Evolutionary conservation across 148 eudicot genomes (phyloP), one percentile per base, ranked within the genome.

Genomic region (Mesembryanthemum crystallinum): DNA sequence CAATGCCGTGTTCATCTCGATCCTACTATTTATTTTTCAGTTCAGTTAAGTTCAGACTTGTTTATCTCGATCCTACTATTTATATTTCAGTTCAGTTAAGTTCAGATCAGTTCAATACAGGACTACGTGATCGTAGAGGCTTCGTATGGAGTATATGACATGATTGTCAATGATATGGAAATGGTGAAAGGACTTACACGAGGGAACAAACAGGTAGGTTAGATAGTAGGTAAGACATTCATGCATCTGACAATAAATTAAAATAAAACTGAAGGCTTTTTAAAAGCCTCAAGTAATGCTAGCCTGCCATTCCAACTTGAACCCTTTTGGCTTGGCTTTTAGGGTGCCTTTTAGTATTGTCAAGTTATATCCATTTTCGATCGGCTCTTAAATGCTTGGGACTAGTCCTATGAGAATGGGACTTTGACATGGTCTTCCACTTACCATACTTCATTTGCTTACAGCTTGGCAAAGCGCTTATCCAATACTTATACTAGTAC

Each of bases 141-240:
- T 35, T 35, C 6, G 39, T 35, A 35, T 35, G 39, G 6, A 35
- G 39, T 35, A 35, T 35, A 35, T 35, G 39, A 35, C n/a, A 35
- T 35, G 39, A 35, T 35, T 35, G 39, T 35, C n/a, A 59, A 64
- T 5, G 27, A 5, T 32, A 21, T 27, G 47, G 51, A 69, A 63
- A 45, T 49, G 27, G 59, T 43, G 13, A 21, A n/a, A 21, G 73
- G 51, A 47, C 11, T 33, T 63, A n/a, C 76, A 72, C 71, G 75
- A 78, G 8, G 73, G 23, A 61, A 61, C 54, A 74, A 69, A 29
- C 29, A 69, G 43, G 58, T 52, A 10, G 69, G 78, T 69, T 79
- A 17, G 71, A 42, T 20, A 79, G 78, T 80, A 70, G 75, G 78
- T 80, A 33, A 61, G 68, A 37, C 64, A 49, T 79, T 79, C 77